Conservation (phyloP, 192 early-diverging fungal species). For the Pilobolus umbonatus region DNA sequence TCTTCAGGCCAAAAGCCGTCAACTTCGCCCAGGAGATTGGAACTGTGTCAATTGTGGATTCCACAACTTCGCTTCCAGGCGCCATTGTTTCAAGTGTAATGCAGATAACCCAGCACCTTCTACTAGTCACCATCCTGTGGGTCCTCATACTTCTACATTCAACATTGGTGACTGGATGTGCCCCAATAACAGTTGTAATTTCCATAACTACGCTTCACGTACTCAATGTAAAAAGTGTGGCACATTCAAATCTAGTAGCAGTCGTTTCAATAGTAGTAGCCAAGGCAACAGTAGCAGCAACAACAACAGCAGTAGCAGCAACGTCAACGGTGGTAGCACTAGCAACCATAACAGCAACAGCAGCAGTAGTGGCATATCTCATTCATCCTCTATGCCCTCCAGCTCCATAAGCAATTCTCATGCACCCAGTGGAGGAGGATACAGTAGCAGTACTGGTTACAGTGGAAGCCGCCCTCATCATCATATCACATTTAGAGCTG, state of each 20-base stretch:
- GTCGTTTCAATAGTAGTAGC: too few relatives aligned
- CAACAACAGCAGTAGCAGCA: constrained; percentile 11
- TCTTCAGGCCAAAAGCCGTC: constrained; percentile 35
- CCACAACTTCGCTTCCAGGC: constrained; percentile 65
- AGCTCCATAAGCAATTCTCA: background rate
- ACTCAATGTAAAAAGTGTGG: constrained; percentile 52
- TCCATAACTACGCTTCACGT: constrained; percentile 62
- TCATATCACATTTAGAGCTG: constrained; percentile 47
- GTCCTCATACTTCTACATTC: constrained; percentile 26
- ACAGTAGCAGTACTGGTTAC: constrained; percentile 18
- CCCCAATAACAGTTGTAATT: constrained; percentile 49
- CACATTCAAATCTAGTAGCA: constrained; percentile 39
- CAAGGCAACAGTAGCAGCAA: too few relatives aligned
- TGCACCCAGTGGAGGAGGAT: background rate
- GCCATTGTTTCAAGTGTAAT: constrained; percentile 66
- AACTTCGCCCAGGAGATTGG: constrained; percentile 66
- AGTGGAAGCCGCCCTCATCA: constrained; percentile 17
- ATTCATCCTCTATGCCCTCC: background rate
- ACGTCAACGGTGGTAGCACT: background rate
- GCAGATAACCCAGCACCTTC: constrained; percentile 40
- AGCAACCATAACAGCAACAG: too few relatives aligned
- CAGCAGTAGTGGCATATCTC: too few relatives aligned
- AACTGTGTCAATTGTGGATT: constrained; percentile 65
- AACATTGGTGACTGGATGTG: constrained; percentile 63
- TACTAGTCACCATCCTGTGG: constrained; percentile 16